These are phyloP conservation scores for Stereum hirsutum DNA, from an alignment of 1,284 basidiomycete genomes.

Conservation along the genomic window DNA sequence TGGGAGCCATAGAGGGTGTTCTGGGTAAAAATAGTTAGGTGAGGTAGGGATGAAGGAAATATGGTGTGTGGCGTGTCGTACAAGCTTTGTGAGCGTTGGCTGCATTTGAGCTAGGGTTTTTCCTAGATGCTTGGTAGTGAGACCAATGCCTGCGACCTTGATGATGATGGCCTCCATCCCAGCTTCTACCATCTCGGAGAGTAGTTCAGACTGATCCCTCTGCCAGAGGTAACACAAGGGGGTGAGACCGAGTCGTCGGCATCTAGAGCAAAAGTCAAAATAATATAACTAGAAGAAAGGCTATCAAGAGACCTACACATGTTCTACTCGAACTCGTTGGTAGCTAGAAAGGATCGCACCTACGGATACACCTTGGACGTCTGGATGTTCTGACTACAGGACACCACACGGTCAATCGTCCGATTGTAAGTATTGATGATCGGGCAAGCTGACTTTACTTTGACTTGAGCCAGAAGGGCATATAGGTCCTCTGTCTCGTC, in stretches of 20 bases:
- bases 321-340: slow-evolving; percentile 93
- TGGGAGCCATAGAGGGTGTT: slow-evolving; percentile 84
- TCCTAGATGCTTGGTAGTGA: slow-evolving; percentile 74
- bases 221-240: slow-evolving; percentile 94
- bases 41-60: slow-evolving; percentile 2
- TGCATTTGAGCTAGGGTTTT: slow-evolving; percentile 73
- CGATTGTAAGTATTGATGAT: background rate
- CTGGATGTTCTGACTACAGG: slow-evolving; percentile 65
- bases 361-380: slow-evolving; percentile 83
- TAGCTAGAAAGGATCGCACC: slow-evolving; percentile 98
- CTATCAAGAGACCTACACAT: slow-evolving; percentile 57
- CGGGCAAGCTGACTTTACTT: slow-evolving; percentile 38
- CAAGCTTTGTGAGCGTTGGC: slow-evolving; percentile 65
- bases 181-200: slow-evolving; percentile 80
- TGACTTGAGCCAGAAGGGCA: slow-evolving; percentile 68
- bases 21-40: slow-evolving; percentile 28
- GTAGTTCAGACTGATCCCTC: slow-evolving; percentile 75
- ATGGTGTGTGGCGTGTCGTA: slow-evolving; percentile 24
- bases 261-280: slow-evolving; percentile 34
- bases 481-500: slow-evolving; percentile 98
- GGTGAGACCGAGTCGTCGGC: slow-evolving; percentile 72
- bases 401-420: slow-evolving; percentile 4
- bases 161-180: slow-evolving; percentile 84
- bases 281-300: background rate
- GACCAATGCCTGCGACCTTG: slow-evolving; percentile 94